A percentile compares a stretch with the other conserved stretches of the same genome.
These are phyloP conservation scores for Colletotrichum australisinense DNA, from an alignment of 2,329 filamentous ascomycete genomes.

Conservation along the genomic window DNA sequence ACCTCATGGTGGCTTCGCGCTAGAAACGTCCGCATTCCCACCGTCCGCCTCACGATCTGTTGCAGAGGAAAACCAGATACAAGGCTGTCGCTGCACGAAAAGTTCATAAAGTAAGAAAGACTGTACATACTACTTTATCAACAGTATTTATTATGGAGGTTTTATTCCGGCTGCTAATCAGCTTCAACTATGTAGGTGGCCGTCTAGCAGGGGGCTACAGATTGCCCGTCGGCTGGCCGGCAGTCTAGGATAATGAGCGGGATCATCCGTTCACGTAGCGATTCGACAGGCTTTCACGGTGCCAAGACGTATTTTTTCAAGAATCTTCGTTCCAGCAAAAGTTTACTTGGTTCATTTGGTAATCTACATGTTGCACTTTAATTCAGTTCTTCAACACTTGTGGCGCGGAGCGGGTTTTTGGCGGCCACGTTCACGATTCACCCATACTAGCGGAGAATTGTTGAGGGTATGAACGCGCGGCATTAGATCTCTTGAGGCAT, in stretches of 20 bases:
- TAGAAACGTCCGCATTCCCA: background rate
- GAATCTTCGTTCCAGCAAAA: background rate
- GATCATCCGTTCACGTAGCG: background rate
- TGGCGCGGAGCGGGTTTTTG: background rate
- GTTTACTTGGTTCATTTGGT: background rate
- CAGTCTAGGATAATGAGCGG: background rate
- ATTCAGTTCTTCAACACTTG: background rate
- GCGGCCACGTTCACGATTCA: background rate
- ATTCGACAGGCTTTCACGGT: background rate
- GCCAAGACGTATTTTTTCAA: background rate
- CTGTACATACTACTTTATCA: too few species aligned
- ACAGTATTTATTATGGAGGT: background rate
- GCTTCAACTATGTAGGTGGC: too few species aligned
- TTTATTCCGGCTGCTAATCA: background rate
- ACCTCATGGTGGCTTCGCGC: background rate
- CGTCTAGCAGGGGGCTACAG: too few species aligned
- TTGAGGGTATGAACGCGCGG: background rate
- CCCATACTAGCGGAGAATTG: background rate
- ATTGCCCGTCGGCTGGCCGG: too few species aligned
- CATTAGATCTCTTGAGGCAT: background rate
- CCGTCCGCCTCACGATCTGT: background rate
- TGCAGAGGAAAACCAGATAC: background rate
- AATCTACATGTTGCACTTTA: background rate
- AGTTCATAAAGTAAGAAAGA: too few species aligned
- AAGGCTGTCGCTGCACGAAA: background rate